A percentile compares a stretch with the other conserved stretches of the same genome.
Conservation (phyloP, 228 moss, liverwort and hornwort genomes). For the Sphagnum magellanicum region DNA sequence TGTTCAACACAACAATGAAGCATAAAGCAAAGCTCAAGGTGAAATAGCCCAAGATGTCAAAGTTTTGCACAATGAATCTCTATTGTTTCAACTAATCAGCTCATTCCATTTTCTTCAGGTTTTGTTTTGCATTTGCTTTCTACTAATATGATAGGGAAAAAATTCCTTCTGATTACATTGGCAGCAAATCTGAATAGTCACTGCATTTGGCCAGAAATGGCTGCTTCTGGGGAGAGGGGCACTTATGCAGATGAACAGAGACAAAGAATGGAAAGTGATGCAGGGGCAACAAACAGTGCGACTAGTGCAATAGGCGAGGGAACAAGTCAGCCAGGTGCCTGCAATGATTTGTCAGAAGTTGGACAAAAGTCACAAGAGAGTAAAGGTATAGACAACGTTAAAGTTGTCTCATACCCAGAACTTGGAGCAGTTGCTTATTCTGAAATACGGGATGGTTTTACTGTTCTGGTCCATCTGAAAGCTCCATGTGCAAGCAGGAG, state of each 20-base stretch:
- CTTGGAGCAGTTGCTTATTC: conserved; percentile 12
- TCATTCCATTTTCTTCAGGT: no score
- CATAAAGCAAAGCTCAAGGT: no score
- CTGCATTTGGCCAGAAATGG: background rate
- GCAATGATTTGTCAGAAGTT: background rate
- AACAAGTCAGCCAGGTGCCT: conserved; percentile 16
- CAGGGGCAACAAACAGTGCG: background rate
- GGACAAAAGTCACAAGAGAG: background rate
- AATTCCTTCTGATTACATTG: no score
- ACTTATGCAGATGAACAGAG: background rate
- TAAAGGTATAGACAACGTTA: background rate
- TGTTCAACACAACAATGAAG: no score
- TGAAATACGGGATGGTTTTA: conserved; percentile 20
- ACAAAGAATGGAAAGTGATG: background rate
- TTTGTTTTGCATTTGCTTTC: no score
- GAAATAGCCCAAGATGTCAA: no score
- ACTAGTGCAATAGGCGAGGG: background rate
- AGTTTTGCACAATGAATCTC: no score
- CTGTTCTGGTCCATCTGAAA: conserved; percentile 29
- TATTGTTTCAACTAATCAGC: no score
- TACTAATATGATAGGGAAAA: no score
- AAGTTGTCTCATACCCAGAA: background rate
- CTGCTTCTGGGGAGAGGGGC: no score
- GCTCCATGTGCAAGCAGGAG: conserved; percentile 9
- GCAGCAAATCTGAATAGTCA: no score